These are phyloP conservation scores for Xylariaceae sp. DNA, from an alignment of 2,329 filamentous ascomycete species.

Conservation along the genomic window DNA sequence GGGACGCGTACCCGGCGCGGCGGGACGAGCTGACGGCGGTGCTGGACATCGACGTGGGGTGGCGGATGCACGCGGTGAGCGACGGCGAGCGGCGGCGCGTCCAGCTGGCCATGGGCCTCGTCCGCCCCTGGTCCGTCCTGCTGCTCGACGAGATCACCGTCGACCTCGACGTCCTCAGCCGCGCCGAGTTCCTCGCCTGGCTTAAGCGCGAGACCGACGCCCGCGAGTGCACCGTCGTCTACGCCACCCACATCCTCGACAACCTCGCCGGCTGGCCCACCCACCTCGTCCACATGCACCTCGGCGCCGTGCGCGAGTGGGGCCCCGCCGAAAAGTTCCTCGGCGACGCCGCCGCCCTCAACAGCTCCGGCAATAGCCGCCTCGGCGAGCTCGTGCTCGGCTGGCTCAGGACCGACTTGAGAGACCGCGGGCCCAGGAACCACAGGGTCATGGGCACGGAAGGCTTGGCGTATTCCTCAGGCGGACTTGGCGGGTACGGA, in stretches of 20 bases:
- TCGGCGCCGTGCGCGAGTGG: constrained; percentile 87
- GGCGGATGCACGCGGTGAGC: constrained; percentile 95
- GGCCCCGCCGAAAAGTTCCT: constrained; percentile 74
- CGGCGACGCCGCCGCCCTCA: constrained; percentile 46
- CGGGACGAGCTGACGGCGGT: constrained; percentile 86
- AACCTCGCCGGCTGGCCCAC: constrained; percentile 94
- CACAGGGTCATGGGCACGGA: constrained; percentile 58
- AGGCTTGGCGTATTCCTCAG: constrained; percentile 64
- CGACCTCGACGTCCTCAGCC: constrained; percentile 84
- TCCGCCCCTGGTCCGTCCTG: constrained; percentile 88
- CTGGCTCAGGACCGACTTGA: constrained; percentile 83
- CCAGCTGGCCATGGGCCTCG: constrained; percentile 92
- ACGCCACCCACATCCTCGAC: constrained; percentile 96
- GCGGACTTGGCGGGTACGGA: constrained; percentile 59
- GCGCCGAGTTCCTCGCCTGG: constrained; percentile 83
- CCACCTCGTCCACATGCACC: constrained; percentile 92
- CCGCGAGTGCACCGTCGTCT: constrained; percentile 87
- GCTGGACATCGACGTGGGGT: constrained; percentile 86
- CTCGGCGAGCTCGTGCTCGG: constrained; percentile 84
- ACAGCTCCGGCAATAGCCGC: constrained; percentile 71
- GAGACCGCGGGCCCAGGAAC: constrained; percentile 75
- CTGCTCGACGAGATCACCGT: constrained; percentile 97
- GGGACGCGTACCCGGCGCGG: constrained; percentile 77
- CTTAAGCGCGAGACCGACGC: constrained; percentile 83
- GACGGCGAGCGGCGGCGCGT: constrained; percentile 91